A percentile compares a stretch with the other conserved stretches of the same genome.
phyloP scores from a whole-genome alignment of 805 yeast species.

The Ogataea degrootiae region DNA sequence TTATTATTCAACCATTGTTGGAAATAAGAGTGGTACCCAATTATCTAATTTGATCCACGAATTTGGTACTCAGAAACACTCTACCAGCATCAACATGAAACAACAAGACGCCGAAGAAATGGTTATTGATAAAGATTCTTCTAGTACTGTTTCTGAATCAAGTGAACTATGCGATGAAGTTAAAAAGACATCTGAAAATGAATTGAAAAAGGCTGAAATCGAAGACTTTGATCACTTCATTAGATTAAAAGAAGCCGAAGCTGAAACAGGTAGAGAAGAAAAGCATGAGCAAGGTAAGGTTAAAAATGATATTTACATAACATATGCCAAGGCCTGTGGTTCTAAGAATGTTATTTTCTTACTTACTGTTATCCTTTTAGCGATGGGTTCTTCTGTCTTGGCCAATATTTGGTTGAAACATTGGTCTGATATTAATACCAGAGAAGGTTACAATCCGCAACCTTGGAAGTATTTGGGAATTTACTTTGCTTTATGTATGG shows the following conservation, averaged over 20 bases:
- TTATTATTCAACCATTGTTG: constrained; percentile 44
- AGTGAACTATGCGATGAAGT: constrained; percentile 26
- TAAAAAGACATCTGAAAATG: constrained; percentile 30
- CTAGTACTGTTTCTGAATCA: constrained; percentile 13
- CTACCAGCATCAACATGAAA: constrained; percentile 8
- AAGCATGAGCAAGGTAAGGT: constrained; percentile 92
- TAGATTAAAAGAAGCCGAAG: constrained; percentile 34
- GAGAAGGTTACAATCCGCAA: constrained; percentile 63
- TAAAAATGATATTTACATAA: constrained; percentile 76
- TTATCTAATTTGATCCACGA: constrained; percentile 54
- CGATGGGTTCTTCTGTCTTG: constrained; percentile 57
- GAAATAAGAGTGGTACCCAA: constrained; percentile 37
- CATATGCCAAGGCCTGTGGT: constrained; percentile 86
- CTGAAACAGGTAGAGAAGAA: constrained; percentile 52
- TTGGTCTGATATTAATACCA: constrained; percentile 91
- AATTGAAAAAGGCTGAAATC: constrained; percentile 62
- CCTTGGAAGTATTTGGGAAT: constrained; percentile 68
- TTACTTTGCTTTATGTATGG: constrained; percentile 71
- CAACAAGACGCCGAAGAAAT: constrained; percentile 9
- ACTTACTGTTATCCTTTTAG: constrained; percentile 47
- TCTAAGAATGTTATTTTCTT: constrained; percentile 57
- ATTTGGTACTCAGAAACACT: constrained; percentile 45
- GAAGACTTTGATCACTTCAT: constrained; percentile 35
- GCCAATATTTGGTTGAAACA: constrained; percentile 92
- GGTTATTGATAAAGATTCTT: constrained; percentile 13